Conservation (phyloP, 805 yeast genomes). For the Millerozyma miso region DNA sequence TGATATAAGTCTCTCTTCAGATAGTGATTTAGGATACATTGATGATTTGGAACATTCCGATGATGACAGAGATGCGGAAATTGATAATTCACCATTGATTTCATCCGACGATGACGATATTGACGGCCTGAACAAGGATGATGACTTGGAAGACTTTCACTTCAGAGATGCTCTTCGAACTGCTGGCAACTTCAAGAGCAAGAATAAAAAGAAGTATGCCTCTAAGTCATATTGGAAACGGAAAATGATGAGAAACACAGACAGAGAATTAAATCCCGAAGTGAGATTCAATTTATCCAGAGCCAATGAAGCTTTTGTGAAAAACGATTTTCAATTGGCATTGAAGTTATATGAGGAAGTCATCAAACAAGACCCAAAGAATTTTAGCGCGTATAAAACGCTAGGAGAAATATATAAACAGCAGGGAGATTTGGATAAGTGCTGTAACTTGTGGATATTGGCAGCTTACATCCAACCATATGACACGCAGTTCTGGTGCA, state of each 20-base stretch:
- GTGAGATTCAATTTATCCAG: slow-evolving; percentile 59
- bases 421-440: slow-evolving; percentile 62
- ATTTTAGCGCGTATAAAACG: slow-evolving; percentile 81
- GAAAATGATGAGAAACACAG: slow-evolving; percentile 28
- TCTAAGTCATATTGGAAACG: slow-evolving; percentile 35
- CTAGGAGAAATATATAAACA: slow-evolving; percentile 77
- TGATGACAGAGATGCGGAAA: slow-evolving; percentile 15
- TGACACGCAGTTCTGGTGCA: slow-evolving; percentile 75
- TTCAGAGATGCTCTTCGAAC: slow-evolving; percentile 63
- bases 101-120: slow-evolving; percentile 22
- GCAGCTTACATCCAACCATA: slow-evolving; percentile 76
- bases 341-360: slow-evolving; percentile 61
- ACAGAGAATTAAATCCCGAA: slow-evolving; percentile 63
- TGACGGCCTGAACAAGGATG: slow-evolving; percentile 32
- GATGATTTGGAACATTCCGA: slow-evolving; percentile 6
- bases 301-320: slow-evolving; percentile 80
- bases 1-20: slow-evolving; percentile 6
- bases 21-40: slow-evolving; percentile 8
- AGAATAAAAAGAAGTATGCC: slow-evolving; percentile 30
- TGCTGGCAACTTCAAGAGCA: slow-evolving; percentile 60
- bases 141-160: slow-evolving; percentile 38
- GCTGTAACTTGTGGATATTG: slow-evolving; percentile 76
- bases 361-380: slow-evolving; percentile 70
- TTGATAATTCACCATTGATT: slow-evolving; percentile 15
- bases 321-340: slow-evolving; percentile 57